Conservation (phyloP, 176 grass and related monocot genomes). For the Rhynchospora breviuscula region DNA sequence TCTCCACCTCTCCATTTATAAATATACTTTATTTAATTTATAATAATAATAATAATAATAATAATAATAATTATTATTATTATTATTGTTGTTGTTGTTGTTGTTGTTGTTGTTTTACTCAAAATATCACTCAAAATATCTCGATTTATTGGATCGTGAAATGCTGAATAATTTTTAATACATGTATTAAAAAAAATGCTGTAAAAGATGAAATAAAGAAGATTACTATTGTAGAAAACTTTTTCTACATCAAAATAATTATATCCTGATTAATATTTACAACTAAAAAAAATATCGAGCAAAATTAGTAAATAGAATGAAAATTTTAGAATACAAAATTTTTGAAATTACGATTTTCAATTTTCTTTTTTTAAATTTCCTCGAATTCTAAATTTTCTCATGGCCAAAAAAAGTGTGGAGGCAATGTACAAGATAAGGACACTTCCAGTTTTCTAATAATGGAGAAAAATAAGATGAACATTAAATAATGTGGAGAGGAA, state of each 20-base stretch:
- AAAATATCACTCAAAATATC: too few species aligned
- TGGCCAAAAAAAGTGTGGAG: neutral
- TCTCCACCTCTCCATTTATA: neutral
- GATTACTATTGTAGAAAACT: too few species aligned
- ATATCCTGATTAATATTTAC: neutral
- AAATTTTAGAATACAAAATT: neutral
- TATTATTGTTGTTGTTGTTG: too few species aligned
- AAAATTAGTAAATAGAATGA: neutral
- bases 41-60: too few species aligned
- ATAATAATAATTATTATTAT: too few species aligned
- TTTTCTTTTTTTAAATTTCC: neutral
- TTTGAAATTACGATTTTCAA: neutral
- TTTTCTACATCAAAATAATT: too few species aligned
- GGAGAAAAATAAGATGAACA: neutral
- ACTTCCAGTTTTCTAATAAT: neutral
- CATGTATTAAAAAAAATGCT: too few species aligned
- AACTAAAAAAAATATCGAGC: neutral
- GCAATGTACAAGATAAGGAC: neutral
- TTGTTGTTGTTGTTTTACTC: too few species aligned
- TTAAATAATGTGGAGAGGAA: constrained; percentile 8
- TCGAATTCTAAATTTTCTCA: neutral
- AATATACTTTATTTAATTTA: too few species aligned
- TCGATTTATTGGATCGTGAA: too few species aligned
- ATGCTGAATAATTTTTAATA: too few species aligned
- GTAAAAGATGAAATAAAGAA: too few species aligned